Evolutionary conservation across 164 flowering plant species (phyloP), one percentile per base, ranked within the genome.

Genomic region (Echeveria elegans): DNA sequence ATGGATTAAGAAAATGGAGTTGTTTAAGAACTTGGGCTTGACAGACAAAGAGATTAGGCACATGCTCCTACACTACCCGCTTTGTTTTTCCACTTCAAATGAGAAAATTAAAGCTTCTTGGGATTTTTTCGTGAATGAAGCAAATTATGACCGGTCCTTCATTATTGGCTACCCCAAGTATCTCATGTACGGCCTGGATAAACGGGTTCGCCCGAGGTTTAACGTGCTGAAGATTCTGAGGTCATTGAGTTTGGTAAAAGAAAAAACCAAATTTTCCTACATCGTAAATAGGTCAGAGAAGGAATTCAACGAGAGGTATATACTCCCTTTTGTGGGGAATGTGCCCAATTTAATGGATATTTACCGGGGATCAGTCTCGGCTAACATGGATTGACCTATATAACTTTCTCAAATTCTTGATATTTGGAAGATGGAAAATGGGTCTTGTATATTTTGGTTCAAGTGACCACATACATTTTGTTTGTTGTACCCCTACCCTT

Each of bases 21-120:
- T 72, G 41, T 59, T 66, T 23, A 75, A 67, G 73, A 69, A 65
- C 48, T 63, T 72, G 21, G 78, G 78, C 2, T 75, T 70, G 72
- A 61, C 70, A 5, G 66, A 68, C 19, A 68, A 66, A 12, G 72
- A 75, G 28, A 61, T 71, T 63, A 5, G 63, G 37, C 15, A 37
- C 11, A 62, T 50, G 19, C 69, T 72, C 30, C 63, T n/a, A 69
- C 53, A 31, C 19, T 10, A 31, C 1, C 75, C 75, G n/a, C 6
- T 4, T 15, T 62, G 43, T 52, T 24, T 72, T 50, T 53, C 60
- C 16, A 53, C 16, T 53, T 75, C 75, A 1, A 53, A 63, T 72
- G 43, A 64, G 70, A 72, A 72, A 68, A 31, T 75, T 18, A 63
- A 43, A 64, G 48, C 32, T 34, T 18, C 6, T 0, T 37, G 61